Evolutionary conservation across 1,139 yeast genomes (phyloP).

Genomic region (Kodamaea anthophila): DNA sequence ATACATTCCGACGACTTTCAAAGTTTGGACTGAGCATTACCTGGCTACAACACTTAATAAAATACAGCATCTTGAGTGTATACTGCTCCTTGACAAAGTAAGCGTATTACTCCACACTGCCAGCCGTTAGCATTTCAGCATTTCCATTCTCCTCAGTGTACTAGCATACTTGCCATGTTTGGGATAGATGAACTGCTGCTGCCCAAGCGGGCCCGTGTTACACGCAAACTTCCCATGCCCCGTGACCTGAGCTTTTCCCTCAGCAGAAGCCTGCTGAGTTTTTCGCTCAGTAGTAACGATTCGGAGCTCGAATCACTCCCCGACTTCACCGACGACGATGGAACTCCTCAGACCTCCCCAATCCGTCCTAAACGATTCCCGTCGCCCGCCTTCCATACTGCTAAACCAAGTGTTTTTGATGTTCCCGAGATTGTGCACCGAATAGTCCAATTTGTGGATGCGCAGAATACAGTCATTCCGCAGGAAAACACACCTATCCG

Average conservation of each 20-base stretch:
- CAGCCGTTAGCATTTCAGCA: not conserved
- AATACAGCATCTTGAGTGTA: too few species aligned
- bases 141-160: too few species aligned
- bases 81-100: too few species aligned
- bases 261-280: constrained; percentile 2
- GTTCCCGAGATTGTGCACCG: constrained; percentile 71
- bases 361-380: constrained; percentile 10
- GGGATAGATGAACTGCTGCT: constrained; percentile 1
- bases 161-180: too few species aligned
- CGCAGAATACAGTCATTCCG: constrained; percentile 43
- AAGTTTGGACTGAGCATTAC: too few species aligned
- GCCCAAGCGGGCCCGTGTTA: constrained; percentile 4
- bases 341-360: constrained; percentile 26
- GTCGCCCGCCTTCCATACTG: constrained; percentile 1
- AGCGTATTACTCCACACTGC: not conserved
- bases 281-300: constrained; percentile 3
- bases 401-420: constrained; percentile 42
- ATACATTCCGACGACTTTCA: not conserved
- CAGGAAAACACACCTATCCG: constrained; percentile 54
- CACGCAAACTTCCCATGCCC: constrained; percentile 5
- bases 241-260: constrained; percentile 3
- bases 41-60: too few species aligned
- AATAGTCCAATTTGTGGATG: constrained; percentile 57
- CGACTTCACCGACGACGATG: constrained; percentile 30
- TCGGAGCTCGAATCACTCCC: constrained; percentile 36